Base-by-base conservation (phyloP, 2,329 filamentous ascomycete genomes). In the Neobulgaria alba region DNA sequence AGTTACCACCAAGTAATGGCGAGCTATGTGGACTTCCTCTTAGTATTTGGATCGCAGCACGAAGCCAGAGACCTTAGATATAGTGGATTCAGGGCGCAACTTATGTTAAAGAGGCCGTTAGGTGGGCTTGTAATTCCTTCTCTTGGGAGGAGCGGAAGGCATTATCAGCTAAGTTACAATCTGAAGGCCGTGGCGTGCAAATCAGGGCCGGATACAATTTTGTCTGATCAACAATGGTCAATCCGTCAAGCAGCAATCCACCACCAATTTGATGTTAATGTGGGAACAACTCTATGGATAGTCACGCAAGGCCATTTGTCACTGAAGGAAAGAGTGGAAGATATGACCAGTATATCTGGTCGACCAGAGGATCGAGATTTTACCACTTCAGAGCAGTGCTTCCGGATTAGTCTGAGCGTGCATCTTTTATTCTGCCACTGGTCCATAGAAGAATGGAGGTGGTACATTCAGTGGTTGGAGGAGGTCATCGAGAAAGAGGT, bases 361-460 rank as follows among this genome's bases (percentile, higher is more conserved):
- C 45, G 55, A 14, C 33, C 51, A 14, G 58, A 65, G 40, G 58
- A 63, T 36, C 57, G 47, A 38, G 43, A 49, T 4, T 67, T 64
- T 38, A 38, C 38, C 1, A 58, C 49, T 1, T 14, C 54, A 1
- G 54, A 52, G 10, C 47, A 62, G 8, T 62, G 60, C 38, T 63
- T 69, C 26, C 45, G 52, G 14, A 57, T 63, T 2, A 64, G 55
- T 37, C 50, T 68, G 4, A 48, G 57, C 3, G 55, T 56, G 3
- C 65, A 68, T 44, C 38, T 65, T 1, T 41, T 67, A 19, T 61
- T 56, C 33, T 63, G 59, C 33, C 52, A 63, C 19, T 68, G 65
- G 65, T 57, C 63, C 3, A 59, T 49, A 0, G 62, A 66, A 42
- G 58, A 63, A n/a, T 69, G 66, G 66, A 55, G 63, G 19, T 57